Evolutionary conservation across 2,329 filamentous ascomycete genomes (phyloP).

Genomic region (Cercospora nicotianae): DNA sequence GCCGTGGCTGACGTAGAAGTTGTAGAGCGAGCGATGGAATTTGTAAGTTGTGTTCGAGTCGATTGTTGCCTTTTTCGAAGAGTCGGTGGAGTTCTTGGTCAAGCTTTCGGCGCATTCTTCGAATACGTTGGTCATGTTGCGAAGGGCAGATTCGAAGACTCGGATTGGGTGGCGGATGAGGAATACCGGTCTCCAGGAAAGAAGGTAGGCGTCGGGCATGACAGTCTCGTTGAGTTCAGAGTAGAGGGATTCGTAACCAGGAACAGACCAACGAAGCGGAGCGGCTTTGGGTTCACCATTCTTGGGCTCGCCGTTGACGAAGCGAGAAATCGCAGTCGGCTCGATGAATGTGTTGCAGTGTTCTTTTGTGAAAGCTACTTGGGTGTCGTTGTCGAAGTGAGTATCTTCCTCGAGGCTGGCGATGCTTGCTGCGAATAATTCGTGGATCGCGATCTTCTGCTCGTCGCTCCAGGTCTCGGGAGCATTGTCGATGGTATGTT

Average conservation of each 20-base stretch:
- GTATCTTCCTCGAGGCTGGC: neutral
- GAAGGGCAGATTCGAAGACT: constrained; percentile 8
- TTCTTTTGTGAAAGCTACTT: constrained; percentile 10
- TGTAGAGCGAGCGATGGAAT: constrained; percentile 9
- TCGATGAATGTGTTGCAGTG: constrained; percentile 8
- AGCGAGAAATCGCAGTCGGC: neutral
- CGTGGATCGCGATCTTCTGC: neutral
- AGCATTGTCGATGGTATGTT: neutral
- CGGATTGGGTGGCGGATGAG: constrained; percentile 13
- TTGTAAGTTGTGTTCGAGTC: neutral
- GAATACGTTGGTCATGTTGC: constrained; percentile 5
- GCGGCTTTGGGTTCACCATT: neutral
- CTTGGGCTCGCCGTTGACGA: neutral
- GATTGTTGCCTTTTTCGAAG: neutral
- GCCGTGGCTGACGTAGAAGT: constrained; percentile 11
- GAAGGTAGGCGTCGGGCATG: constrained; percentile 10
- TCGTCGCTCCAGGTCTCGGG: constrained; percentile 9
- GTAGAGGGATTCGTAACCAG: constrained; percentile 10
- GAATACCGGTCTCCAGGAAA: constrained; percentile 9
- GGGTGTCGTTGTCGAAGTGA: neutral
- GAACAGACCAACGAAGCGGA: constrained; percentile 2
- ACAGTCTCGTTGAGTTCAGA: constrained; percentile 7
- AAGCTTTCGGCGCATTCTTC: neutral
- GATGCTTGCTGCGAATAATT: neutral
- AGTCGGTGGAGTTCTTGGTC: neutral